Evolutionary conservation across 2,329 filamentous ascomycete genomes (phyloP), one percentile per base, ranked within the genome.

Genomic region (Stagonosporopsis chrysanthemi): DNA sequence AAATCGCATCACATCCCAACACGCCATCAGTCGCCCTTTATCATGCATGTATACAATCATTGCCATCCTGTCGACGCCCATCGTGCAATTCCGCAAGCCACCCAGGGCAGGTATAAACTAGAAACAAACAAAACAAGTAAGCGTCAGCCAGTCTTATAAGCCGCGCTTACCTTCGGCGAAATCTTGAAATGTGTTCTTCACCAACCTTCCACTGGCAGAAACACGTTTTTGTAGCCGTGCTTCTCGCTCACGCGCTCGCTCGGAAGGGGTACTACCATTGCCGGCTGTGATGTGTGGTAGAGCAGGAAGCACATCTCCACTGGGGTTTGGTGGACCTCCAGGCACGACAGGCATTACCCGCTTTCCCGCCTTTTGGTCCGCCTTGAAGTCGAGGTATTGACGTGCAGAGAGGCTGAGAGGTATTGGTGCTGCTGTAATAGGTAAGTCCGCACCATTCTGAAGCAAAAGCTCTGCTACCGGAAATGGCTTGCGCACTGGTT

Each of bases 391-490:
- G 44, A 98, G 81, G 69, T 97, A 99, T 31, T 90, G 77, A 70
- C 90, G 88, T 2, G 95, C 94, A 43, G 88, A 89, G 9, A 86
- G 82, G 58, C 91, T 92, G 11, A 99, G 83, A 1, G 92, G 92
- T 64, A 98, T 93, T 0, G 91, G 89, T 0, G 93, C 91, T 58
- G 90, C 82, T 2, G 86, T 81, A 1, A 81, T 73, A 0, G 95
- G 94, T 31, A 98, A 89, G 61, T 97, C 90, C 3, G 93, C 93
- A 15, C 95, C 95, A 70, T 99, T 98, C 68, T 98, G 96, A 14
- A 96, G 82, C 14, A 99, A 83, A 57, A 99, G 80, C 75, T 99
- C 95, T 14, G 95, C 95, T 39, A 98, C 83, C 0, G 95, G 88
- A 73, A 99, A 99, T 0, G 93, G 66, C 67, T 81, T 81, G 33